phyloP scores from a whole-genome alignment of 495 filamentous ascomycete genomes.

The Penicillium riverlandense region DNA sequence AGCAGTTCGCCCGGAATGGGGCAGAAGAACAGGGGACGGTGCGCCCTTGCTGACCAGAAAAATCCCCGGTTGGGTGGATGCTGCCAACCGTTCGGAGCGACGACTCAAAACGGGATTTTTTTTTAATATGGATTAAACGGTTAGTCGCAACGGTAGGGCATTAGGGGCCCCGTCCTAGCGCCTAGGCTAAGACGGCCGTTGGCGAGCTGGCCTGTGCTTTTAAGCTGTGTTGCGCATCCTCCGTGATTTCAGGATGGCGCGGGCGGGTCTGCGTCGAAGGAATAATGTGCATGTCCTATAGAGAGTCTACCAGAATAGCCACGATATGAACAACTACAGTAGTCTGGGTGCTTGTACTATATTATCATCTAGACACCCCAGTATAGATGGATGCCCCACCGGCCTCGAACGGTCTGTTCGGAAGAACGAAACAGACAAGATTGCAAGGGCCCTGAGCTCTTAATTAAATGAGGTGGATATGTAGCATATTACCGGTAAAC shows the following conservation, averaged over 20 bases:
- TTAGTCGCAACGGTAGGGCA: conserved; percentile 22
- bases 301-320: too few species aligned
- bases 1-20: too few species aligned
- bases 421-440: too few species aligned
- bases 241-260: conserved; percentile 22
- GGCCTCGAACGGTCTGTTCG: too few species aligned
- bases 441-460: too few species aligned
- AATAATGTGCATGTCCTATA: neutral
- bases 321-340: too few species aligned
- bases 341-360: neutral
- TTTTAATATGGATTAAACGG: too few species aligned
- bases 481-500: too few species aligned
- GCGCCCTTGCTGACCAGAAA: conserved; percentile 10
- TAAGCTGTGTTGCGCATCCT: conserved; percentile 16
- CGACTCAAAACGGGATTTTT: conserved; percentile 4
- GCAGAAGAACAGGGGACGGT: neutral
- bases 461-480: too few species aligned
- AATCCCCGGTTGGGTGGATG: conserved; percentile 19
- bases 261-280: conserved; percentile 8
- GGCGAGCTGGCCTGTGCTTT: conserved; percentile 13
- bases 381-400: too few species aligned
- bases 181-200: conserved; percentile 12
- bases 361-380: too few species aligned
- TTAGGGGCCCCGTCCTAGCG: conserved; percentile 13
- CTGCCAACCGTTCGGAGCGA: conserved; percentile 5